A percentile compares a stretch with the other conserved stretches of the same genome.
These are phyloP conservation scores for Capsicum pubescens DNA, from an alignment of 257 asterid genomes.

Conservation along the genomic window DNA sequence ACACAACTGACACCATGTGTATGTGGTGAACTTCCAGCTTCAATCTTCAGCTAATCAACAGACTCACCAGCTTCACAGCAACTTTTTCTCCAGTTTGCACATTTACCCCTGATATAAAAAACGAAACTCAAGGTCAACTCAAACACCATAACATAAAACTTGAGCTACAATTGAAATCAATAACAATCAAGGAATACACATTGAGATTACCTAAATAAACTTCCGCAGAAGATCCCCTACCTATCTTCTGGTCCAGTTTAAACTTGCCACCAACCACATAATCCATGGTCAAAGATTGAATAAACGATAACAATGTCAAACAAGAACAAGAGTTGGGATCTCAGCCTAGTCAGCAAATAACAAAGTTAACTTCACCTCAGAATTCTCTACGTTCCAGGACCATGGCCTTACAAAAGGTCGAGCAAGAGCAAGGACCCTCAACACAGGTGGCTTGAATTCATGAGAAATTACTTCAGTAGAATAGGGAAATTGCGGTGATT, in stretches of 20 bases:
- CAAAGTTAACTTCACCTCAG: slow-evolving; percentile 7
- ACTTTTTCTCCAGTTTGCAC: slow-evolving; percentile 84
- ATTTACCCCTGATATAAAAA: slow-evolving; percentile 59
- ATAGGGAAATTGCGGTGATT: not conserved
- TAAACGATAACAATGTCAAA: slow-evolving; percentile 6
- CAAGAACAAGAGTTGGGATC: not conserved
- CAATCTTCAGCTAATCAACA: not conserved
- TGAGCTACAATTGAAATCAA: slow-evolving; percentile 10
- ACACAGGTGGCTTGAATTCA: not conserved
- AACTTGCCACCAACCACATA: slow-evolving; percentile 77
- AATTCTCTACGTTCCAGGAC: not conserved
- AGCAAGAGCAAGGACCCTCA: not conserved
- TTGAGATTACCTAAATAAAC: slow-evolving; percentile 68
- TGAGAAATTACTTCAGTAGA: not conserved
- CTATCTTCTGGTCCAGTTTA: slow-evolving; percentile 83
- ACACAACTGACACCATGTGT: not conserved
- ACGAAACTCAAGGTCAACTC: not conserved
- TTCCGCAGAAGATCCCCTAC: slow-evolving; percentile 93
- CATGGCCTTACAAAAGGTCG: not conserved
- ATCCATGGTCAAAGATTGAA: slow-evolving; percentile 62
- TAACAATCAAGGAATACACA: slow-evolving; percentile 19
- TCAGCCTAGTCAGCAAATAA: slow-evolving; percentile 18
- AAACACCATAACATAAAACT: slow-evolving; percentile 16
- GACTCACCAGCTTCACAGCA: slow-evolving; percentile 87
- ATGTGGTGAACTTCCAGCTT: not conserved